These are phyloP conservation scores for Fraxinus velutina DNA, from an alignment of 305 asterid species.

Conservation along the genomic window DNA sequence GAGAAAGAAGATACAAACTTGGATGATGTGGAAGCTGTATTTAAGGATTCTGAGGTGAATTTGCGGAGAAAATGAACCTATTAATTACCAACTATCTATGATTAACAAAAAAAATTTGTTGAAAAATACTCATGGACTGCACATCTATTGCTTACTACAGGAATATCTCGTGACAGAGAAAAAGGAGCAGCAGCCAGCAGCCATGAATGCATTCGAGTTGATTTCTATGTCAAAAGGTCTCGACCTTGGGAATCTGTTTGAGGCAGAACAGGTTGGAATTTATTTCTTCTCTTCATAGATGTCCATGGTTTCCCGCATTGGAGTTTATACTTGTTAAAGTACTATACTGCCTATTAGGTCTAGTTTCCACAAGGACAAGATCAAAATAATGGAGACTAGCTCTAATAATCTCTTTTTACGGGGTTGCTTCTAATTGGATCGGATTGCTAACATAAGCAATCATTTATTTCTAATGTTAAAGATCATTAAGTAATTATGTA, in stretches of 20 bases:
- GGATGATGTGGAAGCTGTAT: conserved; percentile 92
- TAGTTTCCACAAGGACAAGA: background rate
- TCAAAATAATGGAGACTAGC: background rate
- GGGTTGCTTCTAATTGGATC: background rate
- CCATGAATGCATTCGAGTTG: conserved; percentile 93
- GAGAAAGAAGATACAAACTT: conserved; percentile 70
- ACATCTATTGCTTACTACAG: conserved; percentile 32
- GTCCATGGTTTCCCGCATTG: background rate
- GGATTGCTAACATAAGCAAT: background rate
- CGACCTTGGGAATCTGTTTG: conserved; percentile 80
- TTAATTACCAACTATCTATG: background rate
- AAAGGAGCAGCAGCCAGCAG: conserved; percentile 68
- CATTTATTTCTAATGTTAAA: background rate
- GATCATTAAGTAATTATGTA: background rate
- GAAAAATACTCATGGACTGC: conserved; percentile 6
- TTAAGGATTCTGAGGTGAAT: conserved; percentile 64
- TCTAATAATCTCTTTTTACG: background rate
- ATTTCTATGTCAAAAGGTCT: conserved; percentile 92
- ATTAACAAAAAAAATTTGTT: background rate
- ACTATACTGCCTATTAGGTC: background rate
- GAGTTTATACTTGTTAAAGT: background rate
- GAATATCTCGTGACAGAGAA: conserved; percentile 78
- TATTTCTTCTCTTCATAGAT: background rate
- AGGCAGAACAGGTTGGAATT: conserved; percentile 48
- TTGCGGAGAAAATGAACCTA: background rate